Evolutionary conservation across 176 grass and related monocot species (phyloP), one percentile per base, ranked within the genome.

Genomic region (Triticum urartu): DNA sequence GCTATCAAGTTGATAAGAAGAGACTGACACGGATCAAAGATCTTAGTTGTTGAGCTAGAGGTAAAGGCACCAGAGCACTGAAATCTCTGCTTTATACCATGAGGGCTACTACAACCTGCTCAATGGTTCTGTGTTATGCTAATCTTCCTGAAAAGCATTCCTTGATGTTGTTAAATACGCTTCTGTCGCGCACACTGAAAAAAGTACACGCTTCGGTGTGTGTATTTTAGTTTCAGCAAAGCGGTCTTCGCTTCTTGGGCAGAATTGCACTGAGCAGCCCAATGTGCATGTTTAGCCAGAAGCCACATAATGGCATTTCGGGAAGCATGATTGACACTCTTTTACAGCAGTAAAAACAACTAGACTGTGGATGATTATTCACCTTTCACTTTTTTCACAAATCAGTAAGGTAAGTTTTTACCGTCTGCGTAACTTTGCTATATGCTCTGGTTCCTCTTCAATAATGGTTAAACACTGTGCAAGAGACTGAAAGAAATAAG

Each of bases 41-140:
- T 68, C 71, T 81, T 81, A 85, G 71, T 35, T 81, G 82, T 81
- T 85, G 77, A 71, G 80, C 56, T 87, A 84, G 85, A 76, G 5
- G 6, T 17, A 24, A 43, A 81, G 81, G 90, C 82, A 85, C 1
- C 7, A 9, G 0, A 54, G 11, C 36, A 33, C 48, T 64, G 48
- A 61, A 38, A 81, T 80, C 11, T 68, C 47, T 62, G 6, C 77
- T 76, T 69, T 85, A 86, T 47, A 75, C 34, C 75, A 25, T 81
- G 45, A 80, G 68, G 4, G 35, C 35, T 20, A 48, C 67, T 65
- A 11, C 20, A 2, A 9, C 50, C 40, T 36, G 40, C 18, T 66
- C 0, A 59, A 11, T 25, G 33, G 7, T 80, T 48, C 1, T 43
- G 0, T 34, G 22, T 10, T 66, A n/a, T 70, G 13, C 52, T 77